These are phyloP conservation scores for Vitis labrusca DNA, from an alignment of 164 flowering plant genomes.

Conservation along the genomic window DNA sequence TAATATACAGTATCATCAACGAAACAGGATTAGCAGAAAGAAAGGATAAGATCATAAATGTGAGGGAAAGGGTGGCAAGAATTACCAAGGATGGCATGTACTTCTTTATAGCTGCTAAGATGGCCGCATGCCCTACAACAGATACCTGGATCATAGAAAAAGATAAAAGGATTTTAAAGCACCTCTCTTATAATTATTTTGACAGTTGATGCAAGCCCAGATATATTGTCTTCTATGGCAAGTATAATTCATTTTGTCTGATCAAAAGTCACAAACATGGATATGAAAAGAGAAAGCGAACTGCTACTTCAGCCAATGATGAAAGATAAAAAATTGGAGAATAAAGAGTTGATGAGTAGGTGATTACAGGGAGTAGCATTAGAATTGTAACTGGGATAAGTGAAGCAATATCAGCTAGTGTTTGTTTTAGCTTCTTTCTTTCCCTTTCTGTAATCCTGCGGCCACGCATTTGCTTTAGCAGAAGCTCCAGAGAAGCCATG, in stretches of 20 bases:
- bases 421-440: constrained; percentile 43
- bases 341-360: not conserved
- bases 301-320: too few species aligned
- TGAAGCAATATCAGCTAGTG: constrained; percentile 41
- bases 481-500: constrained; percentile 28
- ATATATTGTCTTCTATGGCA: too few species aligned
- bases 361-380: constrained; percentile 74
- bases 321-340: too few species aligned
- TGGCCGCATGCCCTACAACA: constrained; percentile 6
- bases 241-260: too few species aligned
- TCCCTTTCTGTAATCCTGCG: constrained; percentile 45
- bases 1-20: constrained; percentile 6
- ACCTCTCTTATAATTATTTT: not conserved
- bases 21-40: constrained; percentile 1
- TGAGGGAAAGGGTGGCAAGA: too few species aligned
- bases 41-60: not conserved
- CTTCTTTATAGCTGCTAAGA: too few species aligned
- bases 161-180: not conserved
- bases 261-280: too few species aligned
- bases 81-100: too few species aligned
- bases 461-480: constrained; percentile 41
- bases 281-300: too few species aligned
- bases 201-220: too few species aligned
- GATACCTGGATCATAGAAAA: constrained; percentile 38
- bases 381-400: constrained; percentile 61